Base-by-base conservation (phyloP, 768 basidiomycete species). In the Leccinum arenicola region DNA sequence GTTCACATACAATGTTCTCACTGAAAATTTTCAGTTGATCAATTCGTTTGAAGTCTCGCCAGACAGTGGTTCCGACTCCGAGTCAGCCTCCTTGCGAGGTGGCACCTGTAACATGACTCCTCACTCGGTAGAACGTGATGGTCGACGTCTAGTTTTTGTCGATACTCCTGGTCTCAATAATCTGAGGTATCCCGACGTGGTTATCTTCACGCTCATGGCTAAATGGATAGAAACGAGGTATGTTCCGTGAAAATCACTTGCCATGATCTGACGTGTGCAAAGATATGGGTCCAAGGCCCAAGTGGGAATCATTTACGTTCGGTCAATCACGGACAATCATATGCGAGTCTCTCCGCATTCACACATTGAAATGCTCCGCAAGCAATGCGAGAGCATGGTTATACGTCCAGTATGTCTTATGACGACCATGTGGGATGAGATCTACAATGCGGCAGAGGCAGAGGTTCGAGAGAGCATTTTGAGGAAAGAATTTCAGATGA, bases 371-470 rank as follows among this genome's bases (percentile, higher is more conserved):
- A 56, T 31, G 54, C 21, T 61, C 52, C 59, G 33, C 8, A 47
- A 31, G 25, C 55, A 50, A 10, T 56, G 59, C 6, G 33, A 23
- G 36, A 6, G 43, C 12, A 14, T 36, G 4, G 11, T 7, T 23
- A 38, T 56, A 21, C 25, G 45, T 45, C 38, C 36, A 6, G 56
- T 52, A 53, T 56, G 61, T 33, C 51, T 62, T 2, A 29, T 60
- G 23, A 62, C 58, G n/a, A 60, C 61, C 3, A 55, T 61, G 61
- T 60, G 61, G 58, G 54, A 60, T 54, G 15, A 59, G 12, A 36
- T 55, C 31, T 6, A 19, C 21, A 35, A 60, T 52, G 23, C 0
- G 31, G 45, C 12, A 10, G 54, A 55, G 19, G 61, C 58, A 25
- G 31, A 52, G 31, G 12, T 3, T 23, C 31, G 53, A 35, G 61